Conservation (phyloP, 176 grass and related monocot genomes). For the Aegilops longissima region DNA sequence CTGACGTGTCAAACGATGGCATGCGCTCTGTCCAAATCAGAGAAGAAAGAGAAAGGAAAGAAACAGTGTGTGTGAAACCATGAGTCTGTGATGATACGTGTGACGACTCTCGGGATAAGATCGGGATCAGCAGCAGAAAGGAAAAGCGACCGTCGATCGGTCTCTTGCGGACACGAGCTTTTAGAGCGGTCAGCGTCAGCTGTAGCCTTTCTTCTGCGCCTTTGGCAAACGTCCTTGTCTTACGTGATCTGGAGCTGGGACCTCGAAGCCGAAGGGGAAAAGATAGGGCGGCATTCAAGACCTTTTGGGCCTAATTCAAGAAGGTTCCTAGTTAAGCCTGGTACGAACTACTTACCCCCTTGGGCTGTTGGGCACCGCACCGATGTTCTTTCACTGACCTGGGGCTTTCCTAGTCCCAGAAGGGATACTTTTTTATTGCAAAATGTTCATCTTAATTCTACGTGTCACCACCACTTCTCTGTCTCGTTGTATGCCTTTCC, state of each 20-base stretch:
- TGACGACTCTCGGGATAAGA: not conserved
- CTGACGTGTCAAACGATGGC: not conserved
- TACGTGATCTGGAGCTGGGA: not conserved
- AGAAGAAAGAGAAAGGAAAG: not conserved
- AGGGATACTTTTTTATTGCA: no score
- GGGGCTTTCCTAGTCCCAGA: no score
- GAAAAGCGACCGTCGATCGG: not conserved
- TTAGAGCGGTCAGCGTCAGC: not conserved
- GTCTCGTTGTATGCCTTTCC: no score
- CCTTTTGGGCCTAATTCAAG: not conserved
- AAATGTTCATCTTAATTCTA: not conserved
- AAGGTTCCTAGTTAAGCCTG: not conserved
- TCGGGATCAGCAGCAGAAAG: not conserved
- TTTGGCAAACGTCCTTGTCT: not conserved
- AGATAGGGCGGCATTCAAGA: not conserved
- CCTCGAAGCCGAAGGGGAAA: no score
- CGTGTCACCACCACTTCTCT: no score
- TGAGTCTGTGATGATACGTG: not conserved
- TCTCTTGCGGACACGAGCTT: not conserved
- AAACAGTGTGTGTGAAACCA: not conserved
- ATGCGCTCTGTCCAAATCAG: not conserved
- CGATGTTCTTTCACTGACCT: not conserved
- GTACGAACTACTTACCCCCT: not conserved
- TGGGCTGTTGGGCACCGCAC: not conserved
- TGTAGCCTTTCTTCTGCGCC: not conserved